Evolutionary conservation across 257 asterid species (phyloP), one percentile per base, ranked within the genome.

Genomic region (Phtheirospermum japonicum): DNA sequence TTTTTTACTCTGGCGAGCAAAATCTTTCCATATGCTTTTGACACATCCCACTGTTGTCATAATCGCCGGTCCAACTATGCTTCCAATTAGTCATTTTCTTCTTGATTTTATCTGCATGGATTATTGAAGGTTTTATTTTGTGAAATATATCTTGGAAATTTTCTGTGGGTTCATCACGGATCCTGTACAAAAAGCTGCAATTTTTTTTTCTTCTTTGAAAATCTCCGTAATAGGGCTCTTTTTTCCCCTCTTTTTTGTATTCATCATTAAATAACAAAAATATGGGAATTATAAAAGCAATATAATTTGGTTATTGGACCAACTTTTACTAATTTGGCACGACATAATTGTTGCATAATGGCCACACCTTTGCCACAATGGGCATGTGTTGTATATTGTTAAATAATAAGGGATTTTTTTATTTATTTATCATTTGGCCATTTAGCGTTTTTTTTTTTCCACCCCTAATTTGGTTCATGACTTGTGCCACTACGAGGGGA

Each of bases 401-500:
- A 2, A 36, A 6, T 36, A 0, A 36, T 36, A 2, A 36, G 42
- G 3, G 2, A 9, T 16, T 57, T 42, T 16, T 4, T 42, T 42
- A 19, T 19, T 9, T 0, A 12, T 54, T 12, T 11, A 28, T 8
- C 4, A 42, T 19, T 61, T 26, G 5, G 30, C n/a, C 64, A 4
- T 13, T 32, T 57, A n/a, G 11, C 1, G 1, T 36, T 0, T 36
- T 2, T 42, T 0, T 0, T 5, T 17, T 30, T 31, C 17, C 13
- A 17, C 61, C 39, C 19, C 5, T 48, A 28, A 28, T 18, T 46
- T 59, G 63, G 64, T 4, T 64, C 39, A 23, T 73, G 78, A 73
- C 55, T 61, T 76, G 75, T 65, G 65, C 71, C 73, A 59, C 70
- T 59, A 14, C 48, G 61, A 68, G 67, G 56, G 33, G 73, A 59